phyloP scores from a whole-genome alignment of 768 basidiomycete genomes.

The Gloeostereum incarnatum region DNA sequence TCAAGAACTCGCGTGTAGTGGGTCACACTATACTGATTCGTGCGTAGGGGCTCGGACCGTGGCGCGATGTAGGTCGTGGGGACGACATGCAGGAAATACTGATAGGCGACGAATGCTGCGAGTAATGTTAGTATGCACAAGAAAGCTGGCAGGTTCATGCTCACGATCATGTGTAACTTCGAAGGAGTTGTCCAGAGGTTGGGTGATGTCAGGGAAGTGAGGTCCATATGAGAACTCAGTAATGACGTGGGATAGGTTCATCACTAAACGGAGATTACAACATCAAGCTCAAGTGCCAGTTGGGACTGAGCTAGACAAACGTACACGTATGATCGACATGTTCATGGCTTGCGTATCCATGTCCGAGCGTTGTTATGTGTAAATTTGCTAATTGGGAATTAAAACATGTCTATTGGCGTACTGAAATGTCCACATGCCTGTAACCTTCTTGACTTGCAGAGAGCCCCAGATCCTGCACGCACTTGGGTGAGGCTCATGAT shows the following conservation, averaged over 20 bases:
- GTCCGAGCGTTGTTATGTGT: constrained; percentile 90
- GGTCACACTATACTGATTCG: constrained; percentile 90
- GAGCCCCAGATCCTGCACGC: constrained; percentile 87
- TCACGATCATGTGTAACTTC: constrained; percentile 62
- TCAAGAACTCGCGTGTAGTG: constrained; percentile 76
- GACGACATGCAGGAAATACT: constrained; percentile 93
- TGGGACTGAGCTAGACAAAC: constrained; percentile 20
- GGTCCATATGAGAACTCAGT: constrained; percentile 96
- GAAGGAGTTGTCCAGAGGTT: constrained; percentile 89
- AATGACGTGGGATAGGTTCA: constrained; percentile 96
- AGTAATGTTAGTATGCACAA: constrained; percentile 2
- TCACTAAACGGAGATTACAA: constrained; percentile 36
- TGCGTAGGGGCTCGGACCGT: constrained; percentile 51
- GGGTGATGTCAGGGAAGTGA: constrained; percentile 89
- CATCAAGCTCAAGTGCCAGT: background rate
- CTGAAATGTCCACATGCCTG: constrained; percentile 36
- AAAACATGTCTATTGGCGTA: background rate
- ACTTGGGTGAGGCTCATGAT: constrained; percentile 54
- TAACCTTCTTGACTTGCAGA: constrained; percentile 80
- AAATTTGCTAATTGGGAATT: constrained; percentile 54
- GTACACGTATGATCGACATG: constrained; percentile 83
- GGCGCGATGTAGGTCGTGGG: constrained; percentile 89
- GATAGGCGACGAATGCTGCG: constrained; percentile 81
- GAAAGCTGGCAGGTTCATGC: constrained; percentile 17
- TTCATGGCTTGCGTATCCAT: constrained; percentile 82